phyloP scores from a whole-genome alignment of 108 stramenopile genomes.

The Cyclotella distinguenda region DNA sequence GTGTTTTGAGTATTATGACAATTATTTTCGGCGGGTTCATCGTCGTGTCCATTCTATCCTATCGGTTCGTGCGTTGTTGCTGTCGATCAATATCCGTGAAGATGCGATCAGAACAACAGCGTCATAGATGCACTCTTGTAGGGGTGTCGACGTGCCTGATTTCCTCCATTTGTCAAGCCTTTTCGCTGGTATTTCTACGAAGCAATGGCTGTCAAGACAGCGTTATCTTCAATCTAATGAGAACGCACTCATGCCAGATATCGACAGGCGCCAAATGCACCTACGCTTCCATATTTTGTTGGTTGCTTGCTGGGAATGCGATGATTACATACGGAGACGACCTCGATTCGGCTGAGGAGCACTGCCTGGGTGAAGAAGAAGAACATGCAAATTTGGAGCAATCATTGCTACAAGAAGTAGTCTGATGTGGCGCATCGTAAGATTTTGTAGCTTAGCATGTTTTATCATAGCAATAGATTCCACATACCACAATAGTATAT shows the following conservation, averaged over 20 bases:
- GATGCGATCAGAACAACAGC: not conserved
- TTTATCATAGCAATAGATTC: no score
- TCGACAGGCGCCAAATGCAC: constrained; percentile 11
- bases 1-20: not conserved
- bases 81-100: not conserved
- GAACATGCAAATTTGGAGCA: constrained; percentile 4
- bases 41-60: not conserved
- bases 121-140: not conserved
- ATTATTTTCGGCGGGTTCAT: not conserved
- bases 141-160: constrained; percentile 1
- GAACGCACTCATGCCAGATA: not conserved
- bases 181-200: constrained; percentile 8
- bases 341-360: not conserved
- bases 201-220: constrained; percentile 13
- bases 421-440: not conserved
- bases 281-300: constrained; percentile 1
- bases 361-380: constrained; percentile 2
- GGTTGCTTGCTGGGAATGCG: constrained; percentile 8
- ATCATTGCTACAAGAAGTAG: constrained; percentile 4
- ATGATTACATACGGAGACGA: not conserved
- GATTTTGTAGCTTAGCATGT: not conserved
- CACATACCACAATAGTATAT: not conserved
- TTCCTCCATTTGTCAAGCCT: not conserved
- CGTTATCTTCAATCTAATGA: constrained; percentile 12
- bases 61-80: not conserved